Evolutionary conservation across 352 stramenopile species (phyloP), one percentile per base, ranked within the genome.

Genomic region (Lagenidium sp.): DNA sequence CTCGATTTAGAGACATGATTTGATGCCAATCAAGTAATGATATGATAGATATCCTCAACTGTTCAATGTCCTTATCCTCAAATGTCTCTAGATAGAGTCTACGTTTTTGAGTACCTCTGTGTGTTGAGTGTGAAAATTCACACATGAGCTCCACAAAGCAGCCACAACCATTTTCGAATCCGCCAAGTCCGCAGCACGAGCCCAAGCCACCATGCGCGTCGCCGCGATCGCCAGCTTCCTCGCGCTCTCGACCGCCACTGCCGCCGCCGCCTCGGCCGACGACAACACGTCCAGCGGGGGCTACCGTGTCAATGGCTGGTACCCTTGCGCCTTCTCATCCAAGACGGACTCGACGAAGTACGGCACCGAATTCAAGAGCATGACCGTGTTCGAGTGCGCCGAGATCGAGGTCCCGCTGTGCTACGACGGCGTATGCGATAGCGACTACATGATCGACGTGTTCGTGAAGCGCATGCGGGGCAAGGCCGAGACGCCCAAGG

Each of bases 391-490:
- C 46, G 67, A 90, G 23, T 90, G 77, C 52, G 71, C 66, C 0
- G 58, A 80, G 30, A 53, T 90, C 16, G 54, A 64, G n/a, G 65
- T 85, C 47, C 74, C 77, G 32, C 57, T 90, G 37, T 90, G 77
- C 51, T 78, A 87, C 57, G 55, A 69, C 0, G 63, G 60, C n/a
- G 44, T 90, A 12, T 90, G 77, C 54, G 29, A 59, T 19, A 85
- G 71, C 47, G 55, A 73, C 39, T 57, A 65, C 30, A 73, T 47
- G 19, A 64, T 87, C 31, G 47, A 69, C 36, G 30, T 87, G 8
- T 75, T 75, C 28, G 50, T 71, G 28, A 64, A 65, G 31, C 56
- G 64, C 6, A 39, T 62, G 19, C 28, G 50, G 7, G 61, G 45
- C 10, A 36, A 35, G 4, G 31, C 25, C 13, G 32, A 26, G 5